Percentiles rank a stretch among this genome's conserved stretches.
Evolutionary conservation across 2,329 filamentous ascomycete species (phyloP).

Genomic region (Pseudogymnoascus sp.): DNA sequence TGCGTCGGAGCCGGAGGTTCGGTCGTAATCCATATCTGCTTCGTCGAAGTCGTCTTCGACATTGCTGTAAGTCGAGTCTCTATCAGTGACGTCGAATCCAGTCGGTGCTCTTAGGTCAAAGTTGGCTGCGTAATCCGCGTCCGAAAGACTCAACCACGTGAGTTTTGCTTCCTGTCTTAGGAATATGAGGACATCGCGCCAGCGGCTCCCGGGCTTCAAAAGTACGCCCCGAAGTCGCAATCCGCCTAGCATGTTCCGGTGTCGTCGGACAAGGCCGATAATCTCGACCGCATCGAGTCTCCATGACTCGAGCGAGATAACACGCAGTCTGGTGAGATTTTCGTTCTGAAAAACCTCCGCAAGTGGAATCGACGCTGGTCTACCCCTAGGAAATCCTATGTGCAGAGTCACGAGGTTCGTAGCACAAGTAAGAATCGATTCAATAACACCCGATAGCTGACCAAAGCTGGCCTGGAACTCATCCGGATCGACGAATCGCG

Average conservation of each 20-base stretch:
- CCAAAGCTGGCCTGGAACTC: constrained; percentile 51
- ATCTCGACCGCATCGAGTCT: constrained; percentile 53
- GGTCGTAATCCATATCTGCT: constrained; percentile 11
- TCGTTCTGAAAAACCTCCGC: constrained; percentile 57
- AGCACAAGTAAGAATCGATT: constrained; percentile 50
- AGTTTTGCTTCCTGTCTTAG: constrained; percentile 47
- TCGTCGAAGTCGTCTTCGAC: constrained; percentile 24
- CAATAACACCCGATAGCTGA: constrained; percentile 50
- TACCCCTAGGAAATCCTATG: constrained; percentile 53
- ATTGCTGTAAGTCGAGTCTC: constrained; percentile 21
- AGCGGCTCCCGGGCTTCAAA: constrained; percentile 50
- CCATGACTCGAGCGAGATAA: constrained; percentile 61
- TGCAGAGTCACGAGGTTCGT: constrained; percentile 56
- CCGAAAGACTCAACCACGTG: constrained; percentile 55
- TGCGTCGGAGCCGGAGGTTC: constrained; percentile 25
- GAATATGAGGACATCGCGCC: constrained; percentile 52
- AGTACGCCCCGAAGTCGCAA: constrained; percentile 54
- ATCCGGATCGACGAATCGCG: constrained; percentile 48
- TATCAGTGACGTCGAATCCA: constrained; percentile 13
- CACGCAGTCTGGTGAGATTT: constrained; percentile 52
- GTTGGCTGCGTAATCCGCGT: constrained; percentile 51
- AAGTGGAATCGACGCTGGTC: constrained; percentile 49
- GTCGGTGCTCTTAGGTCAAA: constrained; percentile 35
- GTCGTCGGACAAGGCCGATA: constrained; percentile 47
- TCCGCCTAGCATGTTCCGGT: constrained; percentile 49